Conservation (phyloP, 768 basidiomycete genomes). For the Termitomyces eurrhizus region DNA sequence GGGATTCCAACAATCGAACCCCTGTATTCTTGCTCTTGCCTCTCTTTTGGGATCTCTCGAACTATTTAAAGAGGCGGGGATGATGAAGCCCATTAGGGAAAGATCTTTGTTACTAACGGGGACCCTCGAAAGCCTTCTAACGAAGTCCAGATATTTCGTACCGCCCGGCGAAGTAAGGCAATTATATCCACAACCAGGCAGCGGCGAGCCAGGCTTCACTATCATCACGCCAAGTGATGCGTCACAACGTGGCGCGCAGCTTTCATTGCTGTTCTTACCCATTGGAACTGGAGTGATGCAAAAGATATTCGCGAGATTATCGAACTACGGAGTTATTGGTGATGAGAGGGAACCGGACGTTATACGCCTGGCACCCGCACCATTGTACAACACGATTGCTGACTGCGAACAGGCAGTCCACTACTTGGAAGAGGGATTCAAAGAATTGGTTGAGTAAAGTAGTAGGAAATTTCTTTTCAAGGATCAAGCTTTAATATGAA, state of each 20-base stretch:
- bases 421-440: constrained; percentile 59
- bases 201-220: constrained; percentile 58
- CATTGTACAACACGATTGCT: constrained; percentile 79
- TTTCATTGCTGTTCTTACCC: constrained; percentile 82
- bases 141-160: constrained; percentile 61
- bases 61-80: constrained; percentile 74
- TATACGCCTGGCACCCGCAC: constrained; percentile 81
- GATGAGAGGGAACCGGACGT: constrained; percentile 93
- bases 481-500: constrained; percentile 29
- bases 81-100: constrained; percentile 62
- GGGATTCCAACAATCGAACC: constrained; percentile 96
- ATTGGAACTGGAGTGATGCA: constrained; percentile 63
- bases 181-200: constrained; percentile 23
- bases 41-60: constrained; percentile 82
- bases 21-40: constrained; percentile 74
- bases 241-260: constrained; percentile 74
- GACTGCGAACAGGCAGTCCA: constrained; percentile 73
- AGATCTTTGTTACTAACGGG: constrained; percentile 71
- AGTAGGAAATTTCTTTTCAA: background rate
- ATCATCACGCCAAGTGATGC: constrained; percentile 82
- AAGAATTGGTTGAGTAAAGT: constrained; percentile 6
- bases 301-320: constrained; percentile 56
- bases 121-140: constrained; percentile 62
- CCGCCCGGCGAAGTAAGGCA: constrained; percentile 32
- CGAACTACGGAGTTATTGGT: constrained; percentile 75